Conservation (phyloP, 2,329 filamentous ascomycete genomes). For the Salinomyces thailandicus region DNA sequence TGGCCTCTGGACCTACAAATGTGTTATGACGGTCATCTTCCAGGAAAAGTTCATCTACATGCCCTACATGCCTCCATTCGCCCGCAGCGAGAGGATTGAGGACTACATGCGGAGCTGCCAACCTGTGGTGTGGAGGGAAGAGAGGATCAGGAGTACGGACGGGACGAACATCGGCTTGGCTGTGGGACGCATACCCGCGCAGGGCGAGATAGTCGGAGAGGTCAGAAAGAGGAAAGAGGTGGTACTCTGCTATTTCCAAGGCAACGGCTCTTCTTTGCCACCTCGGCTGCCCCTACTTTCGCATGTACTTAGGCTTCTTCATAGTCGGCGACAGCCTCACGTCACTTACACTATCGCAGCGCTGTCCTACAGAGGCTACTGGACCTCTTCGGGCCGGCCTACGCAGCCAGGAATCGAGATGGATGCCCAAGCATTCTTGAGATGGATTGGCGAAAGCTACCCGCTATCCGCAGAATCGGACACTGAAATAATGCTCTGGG, state of each 20-base stretch:
- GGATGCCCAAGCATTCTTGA: slow-evolving; percentile 55
- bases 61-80: slow-evolving; percentile 60
- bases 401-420: slow-evolving; percentile 59
- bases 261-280: slow-evolving; percentile 37
- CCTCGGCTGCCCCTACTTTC: slow-evolving; percentile 39
- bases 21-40: slow-evolving; percentile 63
- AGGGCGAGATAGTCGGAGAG: neutral
- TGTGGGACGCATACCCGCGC: slow-evolving; percentile 30
- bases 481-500: slow-evolving; percentile 53
- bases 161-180: slow-evolving; percentile 55
- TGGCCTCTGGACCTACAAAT: slow-evolving; percentile 54
- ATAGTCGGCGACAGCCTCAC: slow-evolving; percentile 11
- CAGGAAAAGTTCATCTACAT: slow-evolving; percentile 79
- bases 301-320: slow-evolving; percentile 34
- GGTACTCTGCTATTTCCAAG: slow-evolving; percentile 41
- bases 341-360: slow-evolving; percentile 33
- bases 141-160: slow-evolving; percentile 50
- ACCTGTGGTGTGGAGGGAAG: slow-evolving; percentile 58
- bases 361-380: slow-evolving; percentile 59
- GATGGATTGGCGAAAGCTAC: slow-evolving; percentile 47
- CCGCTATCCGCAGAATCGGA: slow-evolving; percentile 22
- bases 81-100: slow-evolving; percentile 54
- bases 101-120: slow-evolving; percentile 52
- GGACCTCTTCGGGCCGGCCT: slow-evolving; percentile 63
- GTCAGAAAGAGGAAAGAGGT: slow-evolving; percentile 19